phyloP scores from a whole-genome alignment of 2,329 filamentous ascomycete genomes.

The Paecilomyces niveus region DNA sequence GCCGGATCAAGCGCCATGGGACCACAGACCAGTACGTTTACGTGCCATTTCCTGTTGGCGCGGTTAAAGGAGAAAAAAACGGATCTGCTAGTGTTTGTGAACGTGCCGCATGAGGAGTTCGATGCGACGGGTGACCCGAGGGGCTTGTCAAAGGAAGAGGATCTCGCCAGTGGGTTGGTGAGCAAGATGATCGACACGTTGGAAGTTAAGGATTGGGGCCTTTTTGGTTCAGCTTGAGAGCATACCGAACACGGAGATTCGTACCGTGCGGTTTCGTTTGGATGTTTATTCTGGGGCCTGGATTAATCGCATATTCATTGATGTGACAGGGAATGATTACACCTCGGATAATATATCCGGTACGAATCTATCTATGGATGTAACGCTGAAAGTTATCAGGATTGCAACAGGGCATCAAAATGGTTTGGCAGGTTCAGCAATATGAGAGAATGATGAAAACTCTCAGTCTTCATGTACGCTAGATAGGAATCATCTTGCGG shows the following conservation, averaged over 20 bases:
- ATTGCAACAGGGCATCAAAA: too few relatives aligned
- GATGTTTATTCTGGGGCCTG: not conserved
- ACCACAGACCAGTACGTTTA: slow-evolving; percentile 42
- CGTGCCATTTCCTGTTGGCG: slow-evolving; percentile 69
- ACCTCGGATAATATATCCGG: not conserved
- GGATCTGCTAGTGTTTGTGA: slow-evolving; percentile 78
- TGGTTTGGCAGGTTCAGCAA: not conserved
- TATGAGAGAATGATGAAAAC: not conserved
- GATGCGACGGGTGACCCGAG: slow-evolving; percentile 62
- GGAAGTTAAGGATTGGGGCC: slow-evolving; percentile 69
- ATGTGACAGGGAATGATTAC: not conserved
- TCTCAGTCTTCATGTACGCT: not conserved
- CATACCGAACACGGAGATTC: not conserved
- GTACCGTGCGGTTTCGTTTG: not conserved
- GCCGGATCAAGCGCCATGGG: slow-evolving; percentile 14
- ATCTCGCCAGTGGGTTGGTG: slow-evolving; percentile 27
- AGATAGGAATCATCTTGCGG: not conserved
- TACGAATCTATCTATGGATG: not conserved
- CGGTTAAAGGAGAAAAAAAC: slow-evolving; percentile 68
- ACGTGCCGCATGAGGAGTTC: slow-evolving; percentile 76
- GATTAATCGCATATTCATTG: not conserved
- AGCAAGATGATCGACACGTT: slow-evolving; percentile 61
- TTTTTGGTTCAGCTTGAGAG: slow-evolving; percentile 50
- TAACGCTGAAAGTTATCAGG: not conserved
- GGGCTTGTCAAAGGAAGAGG: slow-evolving; percentile 61